Evolutionary conservation across 192 early-diverging fungal species (phyloP), one percentile per base, ranked within the genome.

Genomic region (Coemansia sp.): DNA sequence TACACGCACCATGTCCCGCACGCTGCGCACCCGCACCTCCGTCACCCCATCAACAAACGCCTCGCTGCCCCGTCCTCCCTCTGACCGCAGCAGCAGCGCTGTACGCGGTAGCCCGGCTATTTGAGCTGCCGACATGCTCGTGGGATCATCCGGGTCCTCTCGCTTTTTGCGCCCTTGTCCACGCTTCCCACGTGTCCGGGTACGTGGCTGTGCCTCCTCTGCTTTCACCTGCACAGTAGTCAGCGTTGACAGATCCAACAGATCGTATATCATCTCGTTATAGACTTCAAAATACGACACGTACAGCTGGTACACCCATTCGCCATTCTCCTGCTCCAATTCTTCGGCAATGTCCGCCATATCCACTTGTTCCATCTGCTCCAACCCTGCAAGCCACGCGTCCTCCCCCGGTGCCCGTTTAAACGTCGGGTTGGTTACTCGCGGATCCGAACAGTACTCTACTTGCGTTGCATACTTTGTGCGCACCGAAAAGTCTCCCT

Each of bases 281-380:
- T 94, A 94, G 21, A 98, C 86, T 56, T 98, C 95, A 23, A 91
- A 64, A 70, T 91, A 98, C 8, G 89, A 91, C 23, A 94, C 87
- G 64, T 91, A 88, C 33, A 98, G 80, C 10, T 88, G 70, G 63
- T 87, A 98, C 57, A 88, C 89, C 56, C 84, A 86, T 20, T 85
- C 69, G 38, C 47, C 36, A 7, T 18, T 40, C 0, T 30, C 52
- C 7, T 61, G 55, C 13, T 65, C 53, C 14, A 72, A 59, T 19
- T 60, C 60, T 16, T 49, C 23, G 14, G 41, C 57, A 6, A 76
- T 54, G 5, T 55, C 73, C 0, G 53, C 50, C 26, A 66, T 36
- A 19, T 14, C 35, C 23, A 23, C n/a, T 10, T 50, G 14, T 11
- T 38, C 51, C 5, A 52, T 40, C 9, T 5, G 13, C 10, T 53